Percentiles rank a stretch among this genome's conserved stretches.
Evolutionary conservation across 2,329 filamentous ascomycete species (phyloP).

Genomic region (Dactylellina cionopaga): DNA sequence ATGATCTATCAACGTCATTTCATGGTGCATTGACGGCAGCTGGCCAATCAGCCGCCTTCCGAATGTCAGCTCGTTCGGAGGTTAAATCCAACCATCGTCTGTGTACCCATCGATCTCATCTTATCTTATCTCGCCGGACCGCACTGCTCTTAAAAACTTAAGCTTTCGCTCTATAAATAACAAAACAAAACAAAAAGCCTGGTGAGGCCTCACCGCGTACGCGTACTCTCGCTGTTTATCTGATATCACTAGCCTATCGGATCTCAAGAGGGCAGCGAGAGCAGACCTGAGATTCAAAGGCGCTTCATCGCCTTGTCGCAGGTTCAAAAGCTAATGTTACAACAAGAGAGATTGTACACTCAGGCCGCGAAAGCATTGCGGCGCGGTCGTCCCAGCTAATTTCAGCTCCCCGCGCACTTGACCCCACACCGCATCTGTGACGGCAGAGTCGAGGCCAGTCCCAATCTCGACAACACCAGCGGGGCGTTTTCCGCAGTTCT

Average conservation of each 20-base stretch:
- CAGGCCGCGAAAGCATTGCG: conserved; percentile 50
- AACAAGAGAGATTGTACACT: too few relatives aligned
- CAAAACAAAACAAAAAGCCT: neutral
- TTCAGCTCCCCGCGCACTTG: conserved; percentile 36
- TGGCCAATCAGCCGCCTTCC: conserved; percentile 28
- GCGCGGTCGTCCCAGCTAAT: conserved; percentile 44
- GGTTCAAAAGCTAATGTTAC: too few relatives aligned
- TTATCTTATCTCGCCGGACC: neutral
- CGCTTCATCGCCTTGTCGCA: conserved; percentile 15
- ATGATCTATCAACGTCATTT: neutral
- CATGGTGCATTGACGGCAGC: neutral
- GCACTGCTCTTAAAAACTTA: neutral
- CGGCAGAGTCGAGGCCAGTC: neutral
- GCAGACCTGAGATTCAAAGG: conserved; percentile 4
- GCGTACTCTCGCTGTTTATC: conserved; percentile 21
- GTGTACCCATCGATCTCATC: too few relatives aligned
- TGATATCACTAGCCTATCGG: conserved; percentile 26
- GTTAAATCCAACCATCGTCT: too few relatives aligned
- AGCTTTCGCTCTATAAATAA: neutral
- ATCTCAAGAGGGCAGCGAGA: neutral
- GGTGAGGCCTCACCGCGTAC: conserved; percentile 10
- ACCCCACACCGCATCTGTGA: conserved; percentile 21
- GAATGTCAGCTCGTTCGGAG: conserved; percentile 26
- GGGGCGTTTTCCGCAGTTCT: conserved; percentile 31
- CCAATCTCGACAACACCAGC: neutral